Conservation (phyloP, 768 basidiomycete species). For the Kwoniella botswanensis region DNA sequence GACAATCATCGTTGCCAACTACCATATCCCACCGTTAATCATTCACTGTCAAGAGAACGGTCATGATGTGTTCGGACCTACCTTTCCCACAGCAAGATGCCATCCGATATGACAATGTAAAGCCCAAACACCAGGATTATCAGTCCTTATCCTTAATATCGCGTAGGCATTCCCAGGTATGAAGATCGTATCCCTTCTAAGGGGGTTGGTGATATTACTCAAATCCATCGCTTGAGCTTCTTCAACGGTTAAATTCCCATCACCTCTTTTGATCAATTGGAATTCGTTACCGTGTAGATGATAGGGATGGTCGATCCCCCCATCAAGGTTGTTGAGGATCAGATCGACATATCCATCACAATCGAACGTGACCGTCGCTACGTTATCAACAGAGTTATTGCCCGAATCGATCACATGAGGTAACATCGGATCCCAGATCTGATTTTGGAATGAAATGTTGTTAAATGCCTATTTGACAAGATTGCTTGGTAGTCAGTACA, state of each 20-base stretch:
- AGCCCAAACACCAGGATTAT: conserved; percentile 42
- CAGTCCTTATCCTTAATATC: conserved; percentile 25
- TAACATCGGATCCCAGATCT: conserved; percentile 37
- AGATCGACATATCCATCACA: conserved; percentile 32
- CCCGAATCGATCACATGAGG: conserved; percentile 20
- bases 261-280: conserved; percentile 35
- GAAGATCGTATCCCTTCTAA: conserved; percentile 25
- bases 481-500: neutral
- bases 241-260: conserved; percentile 28
- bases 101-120: conserved; percentile 47
- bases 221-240: conserved; percentile 6
- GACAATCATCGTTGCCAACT: conserved; percentile 35
- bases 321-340: conserved; percentile 43
- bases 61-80: neutral
- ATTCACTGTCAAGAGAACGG: no score
- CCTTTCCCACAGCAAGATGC: conserved; percentile 38
- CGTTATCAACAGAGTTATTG: conserved; percentile 15
- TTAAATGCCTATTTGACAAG: conserved; percentile 35
- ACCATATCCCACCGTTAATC: neutral
- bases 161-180: conserved; percentile 18
- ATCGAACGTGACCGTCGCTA: conserved; percentile 27
- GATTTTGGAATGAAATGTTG: conserved; percentile 31
- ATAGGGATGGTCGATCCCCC: conserved; percentile 30
- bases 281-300: conserved; percentile 42
- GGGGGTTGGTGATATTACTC: conserved; percentile 8